Conservation (phyloP, 768 basidiomycete genomes). For the Heimioporus sp. region DNA sequence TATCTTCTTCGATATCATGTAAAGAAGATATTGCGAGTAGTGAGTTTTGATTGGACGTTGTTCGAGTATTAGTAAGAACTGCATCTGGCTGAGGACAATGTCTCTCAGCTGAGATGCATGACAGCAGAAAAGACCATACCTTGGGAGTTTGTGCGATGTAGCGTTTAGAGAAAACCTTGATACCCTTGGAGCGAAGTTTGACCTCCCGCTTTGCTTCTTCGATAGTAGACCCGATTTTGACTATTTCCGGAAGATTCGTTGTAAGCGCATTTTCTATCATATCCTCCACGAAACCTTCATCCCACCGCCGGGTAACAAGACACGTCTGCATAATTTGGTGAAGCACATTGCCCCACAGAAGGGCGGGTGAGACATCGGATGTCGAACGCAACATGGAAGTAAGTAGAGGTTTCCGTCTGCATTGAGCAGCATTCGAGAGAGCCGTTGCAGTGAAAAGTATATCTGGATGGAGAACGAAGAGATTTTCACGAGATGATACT, state of each 20-base stretch:
- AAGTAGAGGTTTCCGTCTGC: conserved; percentile 84
- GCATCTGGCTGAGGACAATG: conserved; percentile 50
- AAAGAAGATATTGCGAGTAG: conserved; percentile 72
- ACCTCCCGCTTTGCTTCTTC: conserved; percentile 69
- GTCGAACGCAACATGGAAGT: conserved; percentile 57
- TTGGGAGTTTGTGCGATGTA: conserved; percentile 68
- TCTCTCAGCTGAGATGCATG: neutral
- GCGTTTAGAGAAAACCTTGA: conserved; percentile 59
- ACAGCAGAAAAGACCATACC: conserved; percentile 35
- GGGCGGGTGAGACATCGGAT: conserved; percentile 59
- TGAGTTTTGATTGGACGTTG: conserved; percentile 44
- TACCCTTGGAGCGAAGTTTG: conserved; percentile 57
- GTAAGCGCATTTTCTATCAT: conserved; percentile 56
- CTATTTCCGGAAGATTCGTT: conserved; percentile 56
- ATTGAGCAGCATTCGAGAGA: conserved; percentile 79
- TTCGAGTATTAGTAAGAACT: conserved; percentile 64
- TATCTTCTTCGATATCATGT: conserved; percentile 93
- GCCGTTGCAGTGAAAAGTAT: conserved; percentile 88
- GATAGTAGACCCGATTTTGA: conserved; percentile 54
- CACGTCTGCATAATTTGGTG: conserved; percentile 90
- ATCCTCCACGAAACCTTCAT: conserved; percentile 56
- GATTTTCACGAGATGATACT: conserved; percentile 61
- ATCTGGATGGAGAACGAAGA: conserved; percentile 90
- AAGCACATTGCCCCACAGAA: conserved; percentile 91
- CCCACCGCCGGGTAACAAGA: conserved; percentile 60